Evolutionary conservation across 2,329 filamentous ascomycete genomes (phyloP).

Genomic region (Tolypocladium capitatum): DNA sequence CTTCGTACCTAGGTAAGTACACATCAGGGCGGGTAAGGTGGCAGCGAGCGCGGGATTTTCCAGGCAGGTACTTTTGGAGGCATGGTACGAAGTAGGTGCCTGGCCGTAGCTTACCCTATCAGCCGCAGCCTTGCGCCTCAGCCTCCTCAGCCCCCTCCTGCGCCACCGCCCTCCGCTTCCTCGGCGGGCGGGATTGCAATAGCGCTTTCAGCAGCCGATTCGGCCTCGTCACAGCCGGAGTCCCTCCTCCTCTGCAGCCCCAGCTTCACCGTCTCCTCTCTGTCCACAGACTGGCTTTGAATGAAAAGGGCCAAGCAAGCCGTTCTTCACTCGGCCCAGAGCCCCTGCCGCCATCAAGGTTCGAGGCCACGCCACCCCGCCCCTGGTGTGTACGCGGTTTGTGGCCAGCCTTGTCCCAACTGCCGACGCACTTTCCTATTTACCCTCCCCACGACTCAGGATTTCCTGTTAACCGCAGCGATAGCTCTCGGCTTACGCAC

Average conservation of each 20-base stretch:
- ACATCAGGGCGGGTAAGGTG: neutral
- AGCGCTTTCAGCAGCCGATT: too few relatives aligned
- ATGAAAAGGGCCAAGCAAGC: neutral
- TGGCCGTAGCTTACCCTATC: too few relatives aligned
- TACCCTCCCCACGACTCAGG: neutral
- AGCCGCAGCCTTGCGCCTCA: too few relatives aligned
- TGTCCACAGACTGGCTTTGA: neutral
- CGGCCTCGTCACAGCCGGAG: too few relatives aligned
- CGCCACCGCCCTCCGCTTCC: too few relatives aligned
- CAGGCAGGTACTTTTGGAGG: neutral
- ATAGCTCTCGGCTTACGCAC: neutral
- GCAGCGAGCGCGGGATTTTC: neutral
- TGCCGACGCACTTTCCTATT: neutral
- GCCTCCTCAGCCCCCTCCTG: too few relatives aligned
- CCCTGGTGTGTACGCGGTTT: neutral
- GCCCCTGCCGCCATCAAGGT: neutral
- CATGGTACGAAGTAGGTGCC: neutral
- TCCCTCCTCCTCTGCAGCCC: neutral
- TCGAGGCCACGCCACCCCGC: neutral
- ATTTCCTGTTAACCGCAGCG: neutral
- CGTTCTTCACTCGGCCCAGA: neutral
- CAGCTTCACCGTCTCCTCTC: neutral
- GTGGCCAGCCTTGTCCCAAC: neutral
- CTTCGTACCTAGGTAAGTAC: neutral
- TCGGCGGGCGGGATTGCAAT: neutral